Percentiles rank a stretch among this genome's conserved stretches.
Evolutionary conservation across 1,284 basidiomycete genomes (phyloP).

Genomic region (Trametes polyzona): DNA sequence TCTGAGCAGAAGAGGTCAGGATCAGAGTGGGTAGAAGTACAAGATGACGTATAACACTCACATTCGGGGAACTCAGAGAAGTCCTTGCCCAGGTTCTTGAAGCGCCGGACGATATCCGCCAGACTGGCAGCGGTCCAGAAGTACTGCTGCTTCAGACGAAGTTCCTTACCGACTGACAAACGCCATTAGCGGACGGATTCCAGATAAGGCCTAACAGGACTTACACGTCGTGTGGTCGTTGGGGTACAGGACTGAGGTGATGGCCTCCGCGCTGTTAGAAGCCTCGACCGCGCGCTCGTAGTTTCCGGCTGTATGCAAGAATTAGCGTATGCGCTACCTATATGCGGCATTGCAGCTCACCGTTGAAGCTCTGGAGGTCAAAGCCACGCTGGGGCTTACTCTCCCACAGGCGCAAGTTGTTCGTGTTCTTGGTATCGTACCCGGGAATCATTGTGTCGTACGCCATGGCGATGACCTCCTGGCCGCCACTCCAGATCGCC

Average conservation of each 20-base stretch:
- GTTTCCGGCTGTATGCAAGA: slow-evolving; percentile 69
- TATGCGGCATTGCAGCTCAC: slow-evolving; percentile 39
- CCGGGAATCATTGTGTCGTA: slow-evolving; percentile 94
- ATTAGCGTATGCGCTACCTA: not conserved
- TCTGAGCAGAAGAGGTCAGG: slow-evolving; percentile 45
- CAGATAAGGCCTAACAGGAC: slow-evolving; percentile 30
- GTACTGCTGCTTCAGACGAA: slow-evolving; percentile 94
- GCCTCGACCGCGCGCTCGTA: slow-evolving; percentile 87
- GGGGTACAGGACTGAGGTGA: slow-evolving; percentile 89
- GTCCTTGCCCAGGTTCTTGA: slow-evolving; percentile 78
- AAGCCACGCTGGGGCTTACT: slow-evolving; percentile 90
- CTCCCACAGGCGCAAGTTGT: slow-evolving; percentile 83
- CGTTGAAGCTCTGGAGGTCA: slow-evolving; percentile 91
- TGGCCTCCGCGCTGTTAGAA: slow-evolving; percentile 87
- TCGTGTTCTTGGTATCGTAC: slow-evolving; percentile 76
- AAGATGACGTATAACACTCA: slow-evolving; percentile 39
- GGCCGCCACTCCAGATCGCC: slow-evolving; percentile 85
- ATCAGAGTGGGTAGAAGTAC: not conserved
- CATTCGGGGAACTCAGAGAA: slow-evolving; percentile 82
- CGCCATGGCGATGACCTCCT: slow-evolving; percentile 89
- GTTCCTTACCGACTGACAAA: slow-evolving; percentile 80
- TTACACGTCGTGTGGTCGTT: slow-evolving; percentile 77
- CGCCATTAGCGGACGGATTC: not conserved
- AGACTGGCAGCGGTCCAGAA: slow-evolving; percentile 90
- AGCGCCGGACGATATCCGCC: slow-evolving; percentile 83